A percentile compares a stretch with the other conserved stretches of the same genome.
Evolutionary conservation across 2,329 filamentous ascomycete genomes (phyloP).

Genomic region (Monosporascus cannonballus): DNA sequence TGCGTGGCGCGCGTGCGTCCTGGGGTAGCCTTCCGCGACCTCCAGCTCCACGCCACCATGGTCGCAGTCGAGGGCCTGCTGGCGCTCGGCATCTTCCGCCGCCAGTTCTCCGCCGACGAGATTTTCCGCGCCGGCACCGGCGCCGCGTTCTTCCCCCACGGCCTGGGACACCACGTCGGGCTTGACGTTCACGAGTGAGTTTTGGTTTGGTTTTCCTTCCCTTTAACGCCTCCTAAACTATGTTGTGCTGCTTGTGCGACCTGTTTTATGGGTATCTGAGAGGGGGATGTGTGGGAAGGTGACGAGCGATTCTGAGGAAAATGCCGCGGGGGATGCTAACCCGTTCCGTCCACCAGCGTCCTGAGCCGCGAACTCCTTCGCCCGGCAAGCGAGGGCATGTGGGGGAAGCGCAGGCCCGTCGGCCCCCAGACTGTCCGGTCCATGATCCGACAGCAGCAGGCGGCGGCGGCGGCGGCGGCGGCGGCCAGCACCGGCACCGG

Average conservation of each 20-base stretch:
- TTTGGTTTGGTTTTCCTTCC: slow-evolving; percentile 1
- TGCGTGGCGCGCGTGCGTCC: slow-evolving; percentile 65
- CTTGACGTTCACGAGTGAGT: slow-evolving; percentile 55
- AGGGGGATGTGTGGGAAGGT: not conserved
- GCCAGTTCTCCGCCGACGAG: slow-evolving; percentile 47
- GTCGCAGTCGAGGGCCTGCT: slow-evolving; percentile 68
- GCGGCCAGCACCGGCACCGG: not conserved
- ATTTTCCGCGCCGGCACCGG: slow-evolving; percentile 47
- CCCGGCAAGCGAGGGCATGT: slow-evolving; percentile 23
- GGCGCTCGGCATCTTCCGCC: slow-evolving; percentile 63
- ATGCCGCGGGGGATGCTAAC: not conserved
- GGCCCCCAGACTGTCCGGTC: slow-evolving; percentile 23
- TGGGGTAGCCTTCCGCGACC: slow-evolving; percentile 62
- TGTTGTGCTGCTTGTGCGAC: not conserved
- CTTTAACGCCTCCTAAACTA: not conserved
- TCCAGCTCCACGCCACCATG: slow-evolving; percentile 67
- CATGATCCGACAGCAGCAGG: slow-evolving; percentile 22
- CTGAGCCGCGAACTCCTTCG: slow-evolving; percentile 24
- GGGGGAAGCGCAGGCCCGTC: slow-evolving; percentile 25
- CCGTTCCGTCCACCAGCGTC: slow-evolving; percentile 11
- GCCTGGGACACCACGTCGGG: slow-evolving; percentile 59
- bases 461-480: slow-evolving; percentile 3
- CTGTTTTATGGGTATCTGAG: not conserved
- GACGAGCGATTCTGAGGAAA: not conserved
- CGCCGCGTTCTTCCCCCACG: slow-evolving; percentile 60